Percentiles rank a stretch among this genome's conserved stretches.
These are phyloP conservation scores for Phylloporus sp. DNA, from an alignment of 768 basidiomycete genomes.

Conservation along the genomic window DNA sequence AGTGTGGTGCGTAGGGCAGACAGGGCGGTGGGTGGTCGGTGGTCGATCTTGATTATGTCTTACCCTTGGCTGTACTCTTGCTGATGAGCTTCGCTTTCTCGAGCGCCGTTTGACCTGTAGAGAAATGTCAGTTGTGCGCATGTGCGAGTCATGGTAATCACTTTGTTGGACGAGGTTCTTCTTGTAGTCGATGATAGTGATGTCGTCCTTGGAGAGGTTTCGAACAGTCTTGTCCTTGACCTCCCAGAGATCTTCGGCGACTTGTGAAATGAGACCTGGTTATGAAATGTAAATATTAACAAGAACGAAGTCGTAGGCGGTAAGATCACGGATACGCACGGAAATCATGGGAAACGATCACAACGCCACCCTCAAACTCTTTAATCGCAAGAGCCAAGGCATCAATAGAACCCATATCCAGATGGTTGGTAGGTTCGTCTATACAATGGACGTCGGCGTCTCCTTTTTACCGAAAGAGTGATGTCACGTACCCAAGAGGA, in stretches of 20 bases:
- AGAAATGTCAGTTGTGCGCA: conserved; percentile 2
- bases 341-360: conserved; percentile 99
- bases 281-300: conserved; percentile 10
- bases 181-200: conserved; percentile 93
- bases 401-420: conserved; percentile 98
- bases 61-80: conserved; percentile 72
- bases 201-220: conserved; percentile 87
- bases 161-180: conserved; percentile 76
- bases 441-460: conserved; percentile 8
- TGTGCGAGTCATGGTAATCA: conserved; percentile 31
- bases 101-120: conserved; percentile 70
- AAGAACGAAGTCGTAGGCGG: conserved; percentile 1
- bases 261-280: conserved; percentile 89
- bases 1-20: conserved; percentile 5
- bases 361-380: conserved; percentile 95
- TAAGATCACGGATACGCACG: conserved; percentile 47
- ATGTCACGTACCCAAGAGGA: conserved; percentile 62
- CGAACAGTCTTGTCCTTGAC: conserved; percentile 90
- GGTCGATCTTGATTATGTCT: conserved; percentile 38
- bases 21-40: conserved; percentile 6
- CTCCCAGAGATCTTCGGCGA: conserved; percentile 99
- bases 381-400: conserved; percentile 94
- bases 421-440: conserved; percentile 96
- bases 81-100: conserved; percentile 93
- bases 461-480: conserved; percentile 9